A percentile compares a stretch with the other conserved stretches of the same genome.
phyloP scores from a whole-genome alignment of 495 filamentous ascomycete genomes.

The Podospora sp. region DNA sequence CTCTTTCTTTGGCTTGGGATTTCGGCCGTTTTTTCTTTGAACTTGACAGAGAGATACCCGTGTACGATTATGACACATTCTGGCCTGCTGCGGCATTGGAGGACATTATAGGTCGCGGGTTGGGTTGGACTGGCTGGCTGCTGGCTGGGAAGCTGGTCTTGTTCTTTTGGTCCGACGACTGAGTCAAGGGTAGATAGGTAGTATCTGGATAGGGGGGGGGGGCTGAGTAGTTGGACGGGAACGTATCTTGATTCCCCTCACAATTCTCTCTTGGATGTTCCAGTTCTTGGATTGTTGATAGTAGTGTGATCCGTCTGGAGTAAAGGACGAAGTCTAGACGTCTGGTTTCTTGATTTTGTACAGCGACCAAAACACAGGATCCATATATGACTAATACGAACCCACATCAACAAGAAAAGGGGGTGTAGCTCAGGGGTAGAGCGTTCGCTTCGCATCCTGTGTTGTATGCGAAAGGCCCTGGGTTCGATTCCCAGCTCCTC shows the following conservation, averaged over 20 bases:
- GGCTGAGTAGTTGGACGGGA: background rate
- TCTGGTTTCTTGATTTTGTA: too few relatives aligned
- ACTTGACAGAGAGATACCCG: constrained; percentile 10
- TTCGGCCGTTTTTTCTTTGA: constrained; percentile 6
- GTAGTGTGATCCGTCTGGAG: too few relatives aligned
- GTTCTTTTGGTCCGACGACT: background rate
- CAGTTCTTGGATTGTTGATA: too few relatives aligned
- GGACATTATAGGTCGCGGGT: background rate
- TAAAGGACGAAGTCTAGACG: too few relatives aligned
- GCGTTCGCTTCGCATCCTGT: constrained; percentile 17
- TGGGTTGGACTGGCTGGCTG: background rate
- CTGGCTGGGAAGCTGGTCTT: background rate
- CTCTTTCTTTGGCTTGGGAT: constrained; percentile 1
- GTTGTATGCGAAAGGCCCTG: constrained; percentile 6
- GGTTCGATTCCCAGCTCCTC: constrained; percentile 9
- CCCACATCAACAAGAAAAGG: constrained; percentile 6
- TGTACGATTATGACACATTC: constrained; percentile 12
- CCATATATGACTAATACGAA: background rate
- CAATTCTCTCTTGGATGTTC: too few relatives aligned
- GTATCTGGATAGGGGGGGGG: background rate
- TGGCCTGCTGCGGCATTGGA: background rate
- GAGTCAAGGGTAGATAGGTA: background rate
- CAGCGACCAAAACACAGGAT: background rate
- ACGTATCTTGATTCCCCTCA: too few relatives aligned
- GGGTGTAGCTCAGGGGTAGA: constrained; percentile 18